Evolutionary conservation across 306 rosid genomes (phyloP).

Genomic region (Trifolium pratense): DNA sequence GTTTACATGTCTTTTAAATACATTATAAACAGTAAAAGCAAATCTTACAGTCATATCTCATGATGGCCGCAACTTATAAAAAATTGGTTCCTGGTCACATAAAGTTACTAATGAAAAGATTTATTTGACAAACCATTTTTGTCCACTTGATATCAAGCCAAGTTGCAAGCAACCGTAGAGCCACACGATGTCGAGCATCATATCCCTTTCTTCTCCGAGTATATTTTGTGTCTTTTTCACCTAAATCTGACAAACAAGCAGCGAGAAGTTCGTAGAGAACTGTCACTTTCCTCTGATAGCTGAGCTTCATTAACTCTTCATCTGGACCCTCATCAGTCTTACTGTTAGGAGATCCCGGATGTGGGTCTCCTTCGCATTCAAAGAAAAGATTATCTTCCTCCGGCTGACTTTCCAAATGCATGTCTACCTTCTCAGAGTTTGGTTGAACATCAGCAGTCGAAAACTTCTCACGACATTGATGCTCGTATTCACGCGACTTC

Average conservation of each 20-base stretch:
- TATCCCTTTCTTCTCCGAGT: conserved; percentile 72
- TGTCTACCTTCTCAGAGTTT: conserved; percentile 51
- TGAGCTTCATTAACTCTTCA: conserved; percentile 69
- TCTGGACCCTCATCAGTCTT: conserved; percentile 53
- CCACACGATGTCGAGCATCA: conserved; percentile 89
- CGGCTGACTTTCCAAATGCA: conserved; percentile 46
- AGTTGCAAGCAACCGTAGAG: conserved; percentile 77
- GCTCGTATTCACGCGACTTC: conserved; percentile 66
- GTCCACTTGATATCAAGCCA: conserved; percentile 91
- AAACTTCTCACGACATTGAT: conserved; percentile 75
- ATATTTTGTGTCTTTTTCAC: conserved; percentile 54
- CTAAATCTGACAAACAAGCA: conserved; percentile 78
- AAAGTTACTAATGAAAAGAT: conserved; percentile 34
- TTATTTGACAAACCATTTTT: conserved; percentile 68
- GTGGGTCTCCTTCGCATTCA: conserved; percentile 45
- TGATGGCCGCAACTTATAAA: conserved; percentile 29
- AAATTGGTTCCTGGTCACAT: conserved; percentile 27
- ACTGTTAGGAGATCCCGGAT: conserved; percentile 38
- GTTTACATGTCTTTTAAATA: conserved; percentile 22
- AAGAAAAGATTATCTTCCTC: conserved; percentile 42
- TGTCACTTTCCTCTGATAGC: conserved; percentile 77
- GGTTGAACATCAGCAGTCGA: conserved; percentile 56
- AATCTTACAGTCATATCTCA: conserved; percentile 8
- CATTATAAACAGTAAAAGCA: neutral
- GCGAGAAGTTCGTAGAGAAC: conserved; percentile 81